Evolutionary conservation across 176 grass and related monocot genomes (phyloP).

Genomic region (Alloteropsis semialata): DNA sequence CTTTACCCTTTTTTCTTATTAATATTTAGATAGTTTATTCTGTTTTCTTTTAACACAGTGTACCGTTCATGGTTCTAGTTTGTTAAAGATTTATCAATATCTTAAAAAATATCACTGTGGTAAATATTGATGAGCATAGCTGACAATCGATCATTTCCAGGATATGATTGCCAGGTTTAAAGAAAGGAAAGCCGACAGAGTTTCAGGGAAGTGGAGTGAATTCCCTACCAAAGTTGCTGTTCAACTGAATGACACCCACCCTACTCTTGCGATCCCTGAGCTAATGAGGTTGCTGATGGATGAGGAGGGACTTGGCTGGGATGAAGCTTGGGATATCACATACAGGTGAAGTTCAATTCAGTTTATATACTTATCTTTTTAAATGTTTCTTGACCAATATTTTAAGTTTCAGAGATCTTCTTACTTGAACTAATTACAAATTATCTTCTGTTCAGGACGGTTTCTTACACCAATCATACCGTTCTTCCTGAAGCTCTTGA

Average conservation of each 20-base stretch:
- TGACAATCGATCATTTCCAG: conserved; percentile 33
- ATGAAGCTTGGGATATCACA: conserved; percentile 78
- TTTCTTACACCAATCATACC: conserved; percentile 85
- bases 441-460: conserved; percentile 39
- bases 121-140: conserved; percentile 21
- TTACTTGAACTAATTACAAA: conserved; percentile 3
- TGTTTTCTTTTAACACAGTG: not conserved
- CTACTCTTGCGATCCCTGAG: conserved; percentile 75
- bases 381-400: not conserved
- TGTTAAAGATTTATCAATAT: not conserved
- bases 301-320: conserved; percentile 67
- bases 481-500: conserved; percentile 87
- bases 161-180: conserved; percentile 86
- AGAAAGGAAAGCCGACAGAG: conserved; percentile 57
- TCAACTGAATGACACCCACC: conserved; percentile 87
- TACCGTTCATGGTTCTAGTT: conserved; percentile 17
- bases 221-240: conserved; percentile 85
- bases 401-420: conserved; percentile 13
- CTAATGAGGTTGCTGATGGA: conserved; percentile 74
- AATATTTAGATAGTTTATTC: not conserved
- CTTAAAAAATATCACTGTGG: not conserved
- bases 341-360: conserved; percentile 40
- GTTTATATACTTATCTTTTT: not conserved
- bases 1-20: too few species aligned
- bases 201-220: conserved; percentile 63